Base-by-base conservation (phyloP, 1,284 basidiomycete genomes). In the Anthracocystis panici-leucophaei region DNA sequence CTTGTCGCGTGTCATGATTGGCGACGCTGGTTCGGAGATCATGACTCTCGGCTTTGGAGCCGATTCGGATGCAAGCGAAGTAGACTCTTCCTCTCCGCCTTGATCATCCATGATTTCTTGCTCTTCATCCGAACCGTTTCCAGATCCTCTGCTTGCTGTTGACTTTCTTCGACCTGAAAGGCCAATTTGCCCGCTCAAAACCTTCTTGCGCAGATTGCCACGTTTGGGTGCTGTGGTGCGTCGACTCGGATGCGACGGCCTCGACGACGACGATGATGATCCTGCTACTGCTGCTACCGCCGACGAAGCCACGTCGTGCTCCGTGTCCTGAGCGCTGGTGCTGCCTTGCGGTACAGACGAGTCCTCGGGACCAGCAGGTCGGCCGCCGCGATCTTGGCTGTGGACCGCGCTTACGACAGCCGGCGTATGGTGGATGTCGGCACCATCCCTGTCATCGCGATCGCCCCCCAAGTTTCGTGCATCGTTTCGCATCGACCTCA, bases 141-240 rank as follows among this genome's bases (percentile, higher is more conserved):
- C 27, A 27, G 27, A 27, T 7, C 4, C 27, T 27, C 27, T 57
- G 35, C 45, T 59, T 0, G 51, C 42, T 0, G 46, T 42, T 21
- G 56, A 63, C 29, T 45, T 52, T 20, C 56, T 56, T 35, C 67
- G 52, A 16, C 63, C 72, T 33, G 66, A 70, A 16, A 75, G 35
- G 0, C 72, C 65, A 5, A 78, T 67, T 57, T 76, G 66, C 3
- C 77, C 72, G 31, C 35, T 20, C 5, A 79, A 40, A 27, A 77
- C 68, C 50, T 75, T 77, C 45, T 70, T 74, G 23, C 75, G 61
- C 59, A 79, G 27, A 18, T 66, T 65, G 29, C 58, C 68, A 18
- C 60, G 69, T 25, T 46, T 70, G 16, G 56, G 23, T 6, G 52
- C 51, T 45, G 41, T 12, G 12, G 55, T 45, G 1, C 49, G 62